A percentile compares a stretch with the other conserved stretches of the same genome.
These are phyloP conservation scores for Chrysosporium keratinophilum DNA, from an alignment of 2,329 filamentous ascomycete species.

Conservation along the genomic window DNA sequence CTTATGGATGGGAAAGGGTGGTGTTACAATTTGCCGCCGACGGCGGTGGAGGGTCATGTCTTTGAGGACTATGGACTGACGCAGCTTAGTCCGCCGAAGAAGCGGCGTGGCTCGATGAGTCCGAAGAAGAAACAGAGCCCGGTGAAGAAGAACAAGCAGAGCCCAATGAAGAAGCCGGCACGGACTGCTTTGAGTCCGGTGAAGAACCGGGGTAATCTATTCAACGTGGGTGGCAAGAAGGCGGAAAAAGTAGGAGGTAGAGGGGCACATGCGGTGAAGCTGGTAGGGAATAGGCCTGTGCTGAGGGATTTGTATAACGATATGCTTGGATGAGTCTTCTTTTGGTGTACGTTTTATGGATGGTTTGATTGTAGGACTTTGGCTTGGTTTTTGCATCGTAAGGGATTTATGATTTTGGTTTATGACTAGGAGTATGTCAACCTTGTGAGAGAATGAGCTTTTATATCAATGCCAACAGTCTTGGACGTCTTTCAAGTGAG, in stretches of 20 bases:
- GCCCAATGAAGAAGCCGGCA: constrained; percentile 1
- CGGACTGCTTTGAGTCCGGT: constrained; percentile 9
- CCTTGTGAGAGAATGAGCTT: too few species aligned
- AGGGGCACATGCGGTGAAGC: constrained; percentile 37
- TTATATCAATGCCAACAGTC: too few species aligned
- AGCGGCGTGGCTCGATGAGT: constrained; percentile 20
- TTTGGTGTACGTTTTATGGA: constrained; percentile 4
- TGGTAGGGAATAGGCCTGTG: constrained; percentile 58
- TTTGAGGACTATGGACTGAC: constrained; percentile 44
- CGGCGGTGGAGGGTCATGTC: constrained; percentile 56
- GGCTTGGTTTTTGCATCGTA: constrained; percentile 8
- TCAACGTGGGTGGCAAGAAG: constrained; percentile 32
- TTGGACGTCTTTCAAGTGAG: too few species aligned
- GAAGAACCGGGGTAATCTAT: constrained; percentile 22
- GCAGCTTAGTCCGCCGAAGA: constrained; percentile 14
- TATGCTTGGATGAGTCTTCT: constrained; percentile 23
- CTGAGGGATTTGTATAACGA: constrained; percentile 72
- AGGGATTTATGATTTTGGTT: neutral
- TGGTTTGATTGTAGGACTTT: neutral
- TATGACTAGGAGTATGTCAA: neutral
- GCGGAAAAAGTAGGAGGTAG: constrained; percentile 53
- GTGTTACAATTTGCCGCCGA: constrained; percentile 60
- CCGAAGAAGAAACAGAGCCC: constrained; percentile 23
- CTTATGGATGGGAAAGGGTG: constrained; percentile 71
- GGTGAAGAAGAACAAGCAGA: constrained; percentile 12